Evolutionary conservation across 768 basidiomycete genomes (phyloP), one percentile per base, ranked within the genome.

Genomic region (Rhodotorula toruloides): DNA sequence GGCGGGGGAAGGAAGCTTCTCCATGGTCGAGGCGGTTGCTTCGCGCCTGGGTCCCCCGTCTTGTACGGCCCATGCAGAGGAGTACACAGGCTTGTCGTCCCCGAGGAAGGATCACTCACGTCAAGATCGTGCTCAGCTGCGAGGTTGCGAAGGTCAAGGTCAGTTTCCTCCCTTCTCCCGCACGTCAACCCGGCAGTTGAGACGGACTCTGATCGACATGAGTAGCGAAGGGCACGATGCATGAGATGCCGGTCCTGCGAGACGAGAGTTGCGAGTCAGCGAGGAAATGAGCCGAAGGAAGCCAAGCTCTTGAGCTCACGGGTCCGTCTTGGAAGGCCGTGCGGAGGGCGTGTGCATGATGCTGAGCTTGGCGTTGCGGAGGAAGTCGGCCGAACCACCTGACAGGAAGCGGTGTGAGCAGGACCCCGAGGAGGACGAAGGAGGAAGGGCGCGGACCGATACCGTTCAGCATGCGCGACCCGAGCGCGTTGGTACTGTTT

Each of bases 201-300:
- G 17, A 61, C 59, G 36, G 12, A 55, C 52, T 73, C 39, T 75
- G 74, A 59, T 76, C 75, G 29, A 76, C 50, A 60, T 76, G 75
- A 25, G 67, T 68, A 7, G 73, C 72, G 46, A 75, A 74, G 11
- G 75, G 74, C 7, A 76, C 75, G 61, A 76, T 72, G 65, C 72
- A 74, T 13, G 74, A 74, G 64, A 76, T 76, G 14, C 75, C 75
- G 37, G 71, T 72, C 25, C n/a, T n/a, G n/a, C n/a, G n/a, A n/a
- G n/a, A n/a, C n/a, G n/a, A 73, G 36, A 39, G 53, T 12, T 13
- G 9, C n/a, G 37, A 9, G 53, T 4, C 22, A 52, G 22, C 25
- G 53, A 40, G 25, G 16, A n/a, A 52, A 34, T 11, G 48, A 49
- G 48, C 12, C 13, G 17, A 11, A 29, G 48, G 22, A n/a, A 47